Evolutionary conservation across 768 basidiomycete species (phyloP).

Genomic region (Tricholoma bakamatsutake): DNA sequence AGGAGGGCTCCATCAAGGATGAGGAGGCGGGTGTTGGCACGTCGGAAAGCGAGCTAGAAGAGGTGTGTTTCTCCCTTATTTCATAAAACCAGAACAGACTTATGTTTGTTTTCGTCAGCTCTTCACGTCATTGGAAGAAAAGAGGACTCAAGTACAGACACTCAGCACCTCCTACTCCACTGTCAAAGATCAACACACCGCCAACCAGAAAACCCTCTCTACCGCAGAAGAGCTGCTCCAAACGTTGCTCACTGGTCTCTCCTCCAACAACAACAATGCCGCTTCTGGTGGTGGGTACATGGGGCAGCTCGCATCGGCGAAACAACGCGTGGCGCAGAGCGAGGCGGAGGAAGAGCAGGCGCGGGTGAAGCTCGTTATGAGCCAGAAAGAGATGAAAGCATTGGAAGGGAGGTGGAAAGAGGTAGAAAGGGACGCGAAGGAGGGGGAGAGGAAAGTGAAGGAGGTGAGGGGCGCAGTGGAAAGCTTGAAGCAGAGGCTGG

Average conservation of each 20-base stretch:
- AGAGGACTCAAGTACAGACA: conserved; percentile 51
- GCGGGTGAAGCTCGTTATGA: conserved; percentile 68
- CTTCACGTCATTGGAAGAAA: conserved; percentile 48
- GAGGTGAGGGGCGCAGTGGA: conserved; percentile 54
- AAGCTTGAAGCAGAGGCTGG: conserved; percentile 44
- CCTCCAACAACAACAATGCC: conserved; percentile 58
- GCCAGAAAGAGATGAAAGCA: conserved; percentile 69
- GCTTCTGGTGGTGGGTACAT: conserved; percentile 84
- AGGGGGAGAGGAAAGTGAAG: conserved; percentile 65
- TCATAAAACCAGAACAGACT: background rate
- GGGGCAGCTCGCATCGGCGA: conserved; percentile 89
- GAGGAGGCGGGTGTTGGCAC: conserved; percentile 58
- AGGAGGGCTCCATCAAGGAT: conserved; percentile 66
- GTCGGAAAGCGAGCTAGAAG: conserved; percentile 50
- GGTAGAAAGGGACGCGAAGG: conserved; percentile 78
- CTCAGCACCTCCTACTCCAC: conserved; percentile 49
- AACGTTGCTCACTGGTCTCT: conserved; percentile 87
- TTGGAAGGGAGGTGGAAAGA: conserved; percentile 80
- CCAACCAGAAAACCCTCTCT: conserved; percentile 51
- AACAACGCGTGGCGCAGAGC: conserved; percentile 66
- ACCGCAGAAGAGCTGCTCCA: conserved; percentile 92
- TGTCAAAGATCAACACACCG: conserved; percentile 65
- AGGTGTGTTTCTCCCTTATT: conserved; percentile 37
- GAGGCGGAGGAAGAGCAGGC: conserved; percentile 82
- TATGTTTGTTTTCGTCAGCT: conserved; percentile 39